Evolutionary conservation across 75 land plant genomes (phyloP), one percentile per base, ranked within the genome.

Genomic region (Adiantum capillusveneris): DNA sequence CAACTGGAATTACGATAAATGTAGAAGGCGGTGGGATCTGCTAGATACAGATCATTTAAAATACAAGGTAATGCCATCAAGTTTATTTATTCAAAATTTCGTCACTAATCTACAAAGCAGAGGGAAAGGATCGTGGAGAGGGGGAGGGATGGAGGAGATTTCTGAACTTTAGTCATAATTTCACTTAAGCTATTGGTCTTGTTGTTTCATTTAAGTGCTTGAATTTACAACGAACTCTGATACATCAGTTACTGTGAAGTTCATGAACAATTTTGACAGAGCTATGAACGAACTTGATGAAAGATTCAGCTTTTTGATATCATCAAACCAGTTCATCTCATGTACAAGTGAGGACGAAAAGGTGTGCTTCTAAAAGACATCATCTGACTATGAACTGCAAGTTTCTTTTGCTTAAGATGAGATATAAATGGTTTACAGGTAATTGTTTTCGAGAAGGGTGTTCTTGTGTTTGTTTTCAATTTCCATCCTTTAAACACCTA

Each of bases 371-470:
- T 63, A 18, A 5, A 26, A 28, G 18, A 11, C 22, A 13, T 19
- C 7, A 30, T 17, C 31, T 52, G 57, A 21, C 21, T 55, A 9
- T n/a, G n/a, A n/a, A n/a, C n/a, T 34, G 3, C 24, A 31, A 1
- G 11, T 49, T 45, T 19, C 31, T 28, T 51, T 62, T 50, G 29
- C 25, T n/a, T n/a, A n/a, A n/a, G n/a, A n/a, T n/a, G n/a, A n/a
- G n/a, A 22, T 60, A 20, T 58, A 29, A 17, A 27, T n/a, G 9
- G 3, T 44, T 51, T 63, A 13, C 71, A 92, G 98, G 90, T 93
- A 36, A 83, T 94, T 73, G 90, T 94, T 18, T 94, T 89, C 76
- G 98, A 94, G 57, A 84, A 87, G 58, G 98, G 87, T 62, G 87
- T 79, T 34, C 63, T 94, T 63, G 98, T 94, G 42, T 94, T 94